These are phyloP conservation scores for Globisporangium mamillatum DNA, from an alignment of 352 stramenopile species.

Conservation along the genomic window DNA sequence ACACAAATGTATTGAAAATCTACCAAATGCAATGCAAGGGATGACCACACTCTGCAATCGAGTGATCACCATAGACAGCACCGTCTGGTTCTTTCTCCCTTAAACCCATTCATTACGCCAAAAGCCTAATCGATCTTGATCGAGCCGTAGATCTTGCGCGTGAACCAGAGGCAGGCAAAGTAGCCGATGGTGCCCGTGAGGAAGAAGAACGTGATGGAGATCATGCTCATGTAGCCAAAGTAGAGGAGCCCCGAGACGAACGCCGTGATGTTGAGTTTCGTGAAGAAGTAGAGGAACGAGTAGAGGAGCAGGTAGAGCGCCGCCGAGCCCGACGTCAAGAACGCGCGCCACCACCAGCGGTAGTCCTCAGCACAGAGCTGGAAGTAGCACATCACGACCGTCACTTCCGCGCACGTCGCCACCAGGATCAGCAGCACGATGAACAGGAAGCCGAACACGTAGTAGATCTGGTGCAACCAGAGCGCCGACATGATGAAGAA, in stretches of 20 bases:
- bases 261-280: slow-evolving; percentile 96
- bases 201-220: slow-evolving; percentile 97
- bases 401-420: slow-evolving; percentile 97
- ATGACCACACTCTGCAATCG: background rate
- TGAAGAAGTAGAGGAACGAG: slow-evolving; percentile 98
- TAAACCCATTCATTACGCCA: too few relatives aligned
- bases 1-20: slow-evolving; percentile 11
- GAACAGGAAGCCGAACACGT: slow-evolving; percentile 99
- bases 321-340: slow-evolving; percentile 94
- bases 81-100: background rate
- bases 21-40: background rate
- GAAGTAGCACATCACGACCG: slow-evolving; percentile 99
- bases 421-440: slow-evolving; percentile 97
- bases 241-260: slow-evolving; percentile 95
- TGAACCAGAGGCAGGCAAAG: slow-evolving; percentile 98
- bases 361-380: slow-evolving; percentile 99
- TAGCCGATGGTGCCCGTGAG: slow-evolving; percentile 96
- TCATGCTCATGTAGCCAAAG: slow-evolving; percentile 99
- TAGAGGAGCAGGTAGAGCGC: slow-evolving; percentile 99
- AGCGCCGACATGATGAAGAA: slow-evolving; percentile 99
- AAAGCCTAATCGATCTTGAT: slow-evolving; percentile 90
- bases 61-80: background rate
- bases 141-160: slow-evolving; percentile 97
- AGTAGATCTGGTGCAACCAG: slow-evolving; percentile 99
- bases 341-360: slow-evolving; percentile 97